Base-by-base conservation (phyloP, 2,329 filamentous ascomycete genomes). In the Lecanoromycetidae sp. region DNA sequence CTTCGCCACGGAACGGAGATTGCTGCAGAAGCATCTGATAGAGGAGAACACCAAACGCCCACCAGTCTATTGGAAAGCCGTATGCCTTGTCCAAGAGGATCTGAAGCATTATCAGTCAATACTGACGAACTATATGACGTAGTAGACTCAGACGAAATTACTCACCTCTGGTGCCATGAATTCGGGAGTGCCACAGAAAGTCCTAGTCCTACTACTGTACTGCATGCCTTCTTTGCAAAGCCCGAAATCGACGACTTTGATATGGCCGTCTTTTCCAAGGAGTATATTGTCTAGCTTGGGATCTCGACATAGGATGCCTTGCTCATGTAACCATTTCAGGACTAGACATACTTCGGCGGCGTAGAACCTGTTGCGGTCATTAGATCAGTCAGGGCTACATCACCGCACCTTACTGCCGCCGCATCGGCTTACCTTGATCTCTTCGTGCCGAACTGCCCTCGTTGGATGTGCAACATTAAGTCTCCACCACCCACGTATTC, bases 11-110 rank as follows among this genome's bases (percentile, higher is more conserved):
- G 32, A 53, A 53, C 12, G 52, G 52, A 10, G 52, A 52, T 22
- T 51, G 48, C 23, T 40, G 20, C 10, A 44, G 38, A n/a, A 53
- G 20, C 51, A 54, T 53, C 23, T 54, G 51, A 17, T 53, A 53
- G 9, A 54, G 19, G 8, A 53, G 35, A 9, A 50, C 27, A 8
- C 52, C 52, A 15, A 54, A 51, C 8, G 52, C 40, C 52, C 52
- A 54, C 52, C 52, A 54, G 40, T 54, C 51, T 44, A 50, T 23
- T 37, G 42, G 35, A 7, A 8, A 29, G 35, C 42, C 47, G 36
- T 54, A 25, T 13, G 15, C 15, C 35, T 38, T 35, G 12, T 46
- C 42, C n/a, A 49, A 35, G 8, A 50, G 33, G 34, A 50, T 42
- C 30, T 49, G 34, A 20, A 25, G 22, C 22, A 2, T 33, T 15